Base-by-base conservation (phyloP, 805 yeast species). In the Metschnikowia continentalis region DNA sequence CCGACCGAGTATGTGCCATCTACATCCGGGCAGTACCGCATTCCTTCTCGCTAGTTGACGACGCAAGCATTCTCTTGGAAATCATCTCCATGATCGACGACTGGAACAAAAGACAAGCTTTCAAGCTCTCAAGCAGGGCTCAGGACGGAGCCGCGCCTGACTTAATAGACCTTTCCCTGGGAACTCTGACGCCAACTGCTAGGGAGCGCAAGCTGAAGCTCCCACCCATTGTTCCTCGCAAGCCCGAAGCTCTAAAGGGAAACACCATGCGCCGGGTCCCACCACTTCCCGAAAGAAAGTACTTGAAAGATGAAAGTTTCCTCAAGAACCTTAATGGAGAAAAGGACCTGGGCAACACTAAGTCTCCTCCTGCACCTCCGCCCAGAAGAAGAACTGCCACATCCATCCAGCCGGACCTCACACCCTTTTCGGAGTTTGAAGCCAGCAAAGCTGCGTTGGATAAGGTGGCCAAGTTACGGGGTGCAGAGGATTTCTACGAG, bases 11-110 rank as follows among this genome's bases (percentile, higher is more conserved):
- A 0, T 55, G 78, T 20, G 95, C 86, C 0, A 88, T 94, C 4
- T 91, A 82, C 63, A 87, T 94, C 35, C 72, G 98, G 39, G 88
- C 87, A 44, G 88, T 95, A 5, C 77, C 78, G 10, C 77, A 78
- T 40, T 85, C 92, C 0, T 73, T 88, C 60, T 83, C 87, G n/a
- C 81, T 79, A 44, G 54, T 70, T 33, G 79, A 79, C 26, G 80
- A 77, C 46, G 19, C 52, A 17, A 58, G 57, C 38, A 69, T 72
- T n/a, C 57, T 69, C 32, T 50, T 43, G 20, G 74, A 71, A 55
- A 55, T 68, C 36, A 71, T 23, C 32, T 61, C 50, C 63, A 64
- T 57, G 58, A 54, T 57, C 26, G 32, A 40, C 5, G 58, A 56
- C 14, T 58, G 55, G 56, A 49, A 35, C 30, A 45, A 42, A 37